phyloP scores from a whole-genome alignment of 2,329 filamentous ascomycete species.

The Aspergillus neoniger region DNA sequence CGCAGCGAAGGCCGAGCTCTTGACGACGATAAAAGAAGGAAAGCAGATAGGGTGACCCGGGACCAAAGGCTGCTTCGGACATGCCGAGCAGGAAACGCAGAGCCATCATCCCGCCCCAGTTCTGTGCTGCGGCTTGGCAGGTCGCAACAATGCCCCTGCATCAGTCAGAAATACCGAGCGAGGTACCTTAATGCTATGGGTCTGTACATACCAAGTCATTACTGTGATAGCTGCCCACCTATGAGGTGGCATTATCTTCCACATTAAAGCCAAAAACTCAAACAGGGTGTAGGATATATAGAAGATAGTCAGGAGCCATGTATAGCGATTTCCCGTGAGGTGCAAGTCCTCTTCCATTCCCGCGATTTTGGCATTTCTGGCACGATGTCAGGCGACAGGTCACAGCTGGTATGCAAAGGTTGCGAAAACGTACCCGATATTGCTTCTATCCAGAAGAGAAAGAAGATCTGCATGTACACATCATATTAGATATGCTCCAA shows the following conservation, averaged over 20 bases:
- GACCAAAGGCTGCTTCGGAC: conserved; percentile 50
- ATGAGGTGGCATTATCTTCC: conserved; percentile 47
- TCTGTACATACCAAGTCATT: conserved; percentile 41
- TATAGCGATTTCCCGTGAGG: conserved; percentile 50
- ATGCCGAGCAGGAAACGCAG: conserved; percentile 52
- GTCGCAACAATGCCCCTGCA: conserved; percentile 50
- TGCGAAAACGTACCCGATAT: conserved; percentile 46
- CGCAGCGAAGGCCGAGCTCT: conserved; percentile 58
- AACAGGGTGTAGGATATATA: conserved; percentile 53
- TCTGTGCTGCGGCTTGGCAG: conserved; percentile 48
- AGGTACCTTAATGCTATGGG: conserved; percentile 1
- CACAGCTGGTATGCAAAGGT: neutral
- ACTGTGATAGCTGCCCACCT: conserved; percentile 48
- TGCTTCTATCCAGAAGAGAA: conserved; percentile 53
- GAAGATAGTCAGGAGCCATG: conserved; percentile 57
- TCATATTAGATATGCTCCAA: conserved; percentile 2
- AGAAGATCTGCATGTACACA: conserved; percentile 43
- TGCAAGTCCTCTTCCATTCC: conserved; percentile 55
- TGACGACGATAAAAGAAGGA: conserved; percentile 62
- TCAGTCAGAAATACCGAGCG: conserved; percentile 13
- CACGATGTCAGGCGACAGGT: conserved; percentile 9
- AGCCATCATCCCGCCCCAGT: conserved; percentile 52
- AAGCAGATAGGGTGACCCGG: conserved; percentile 52
- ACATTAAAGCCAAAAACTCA: conserved; percentile 47
- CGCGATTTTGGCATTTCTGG: conserved; percentile 56